Evolutionary conservation across 1,139 yeast species (phyloP), one percentile per base, ranked within the genome.

Genomic region (Saccharomyces pastorianus): DNA sequence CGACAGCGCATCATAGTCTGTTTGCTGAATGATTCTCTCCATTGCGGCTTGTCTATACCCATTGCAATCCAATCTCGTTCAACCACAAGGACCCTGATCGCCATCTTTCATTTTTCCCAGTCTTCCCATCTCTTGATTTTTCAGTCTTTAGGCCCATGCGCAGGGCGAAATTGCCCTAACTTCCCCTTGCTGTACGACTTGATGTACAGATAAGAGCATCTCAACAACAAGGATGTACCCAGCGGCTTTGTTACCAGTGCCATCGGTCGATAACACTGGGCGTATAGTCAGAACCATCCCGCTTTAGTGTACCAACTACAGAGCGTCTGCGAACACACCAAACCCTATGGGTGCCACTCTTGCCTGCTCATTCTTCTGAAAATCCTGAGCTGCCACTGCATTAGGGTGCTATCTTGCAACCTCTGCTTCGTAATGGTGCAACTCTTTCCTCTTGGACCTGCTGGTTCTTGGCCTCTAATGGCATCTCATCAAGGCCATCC

Each of bases 1-100:
- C 26, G 90, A 78, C 20, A 91, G 71, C 0, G 98, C 98, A 70
- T 91, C 97, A 52, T 81, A 74, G 64, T 91, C 98, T 0, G 99
- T 91, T 44, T 64, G 64, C 51, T 66, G 69, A 5, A 68, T 59
- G 11, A 61, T 59, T 14, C 59, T 55, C 26, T 65, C 64, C 68
- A 65, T 65, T 3, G 17, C n/a, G 17, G n/a, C 23, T 26, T n/a
- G 23, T 25, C 13, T 27, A 32, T 9, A 34, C 14, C 51, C 8
- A 7, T 49, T 7, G 23, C n/a, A 9, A 25, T 20, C 26, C 1
- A 28, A 9, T 48, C 31, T 46, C 2, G 25, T 9, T 11, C 46
- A 34, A 32, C 7, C 49, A 17, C 47, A 27, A 46, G 44, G 46
- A 49, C 44, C 25, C 44, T 38, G 25, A 17, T 20, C 23, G 4